These are phyloP conservation scores for Penicillium maclennaniae DNA, from an alignment of 495 filamentous ascomycete genomes.

Conservation along the genomic window DNA sequence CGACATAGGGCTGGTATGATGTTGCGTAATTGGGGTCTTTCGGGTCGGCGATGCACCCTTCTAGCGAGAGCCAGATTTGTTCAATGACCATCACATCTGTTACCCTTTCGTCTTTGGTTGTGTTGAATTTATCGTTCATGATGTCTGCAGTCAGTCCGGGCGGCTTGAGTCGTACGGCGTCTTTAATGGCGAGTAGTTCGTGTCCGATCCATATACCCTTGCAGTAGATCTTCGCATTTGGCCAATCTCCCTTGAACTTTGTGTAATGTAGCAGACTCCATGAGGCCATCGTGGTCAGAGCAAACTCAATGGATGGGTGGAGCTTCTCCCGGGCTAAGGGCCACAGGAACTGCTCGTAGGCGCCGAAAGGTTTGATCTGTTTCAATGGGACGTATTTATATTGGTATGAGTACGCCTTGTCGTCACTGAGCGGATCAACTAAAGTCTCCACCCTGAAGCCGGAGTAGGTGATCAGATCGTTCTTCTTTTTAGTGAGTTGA, in stretches of 20 bases:
- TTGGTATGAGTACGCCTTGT: conserved; percentile 49
- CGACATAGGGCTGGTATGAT: conserved; percentile 36
- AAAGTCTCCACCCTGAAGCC: conserved; percentile 57
- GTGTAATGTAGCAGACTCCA: conserved; percentile 50
- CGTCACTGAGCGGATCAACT: conserved; percentile 44
- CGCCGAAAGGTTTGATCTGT: conserved; percentile 52
- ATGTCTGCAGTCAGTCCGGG: conserved; percentile 10
- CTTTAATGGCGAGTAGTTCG: conserved; percentile 51
- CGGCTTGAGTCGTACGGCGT: conserved; percentile 50
- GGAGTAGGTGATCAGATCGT: conserved; percentile 41
- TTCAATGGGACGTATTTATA: conserved; percentile 53
- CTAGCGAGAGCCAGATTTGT: conserved; percentile 44
- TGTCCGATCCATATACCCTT: conserved; percentile 54
- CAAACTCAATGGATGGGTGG: conserved; percentile 54
- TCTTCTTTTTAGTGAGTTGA: conserved; percentile 32
- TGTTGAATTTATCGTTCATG: conserved; percentile 3
- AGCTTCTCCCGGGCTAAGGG: conserved; percentile 33
- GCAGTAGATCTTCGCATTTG: conserved; percentile 46
- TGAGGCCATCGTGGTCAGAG: conserved; percentile 50
- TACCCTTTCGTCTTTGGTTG: conserved; percentile 14
- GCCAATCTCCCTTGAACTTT: conserved; percentile 52
- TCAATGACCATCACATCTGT: conserved; percentile 53
- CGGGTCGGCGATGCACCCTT: conserved; percentile 42
- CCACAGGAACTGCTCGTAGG: conserved; percentile 46
- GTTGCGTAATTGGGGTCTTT: conserved; percentile 40